These are phyloP conservation scores for Tulasnella sp. DNA, from an alignment of 768 basidiomycete genomes.

Conservation along the genomic window DNA sequence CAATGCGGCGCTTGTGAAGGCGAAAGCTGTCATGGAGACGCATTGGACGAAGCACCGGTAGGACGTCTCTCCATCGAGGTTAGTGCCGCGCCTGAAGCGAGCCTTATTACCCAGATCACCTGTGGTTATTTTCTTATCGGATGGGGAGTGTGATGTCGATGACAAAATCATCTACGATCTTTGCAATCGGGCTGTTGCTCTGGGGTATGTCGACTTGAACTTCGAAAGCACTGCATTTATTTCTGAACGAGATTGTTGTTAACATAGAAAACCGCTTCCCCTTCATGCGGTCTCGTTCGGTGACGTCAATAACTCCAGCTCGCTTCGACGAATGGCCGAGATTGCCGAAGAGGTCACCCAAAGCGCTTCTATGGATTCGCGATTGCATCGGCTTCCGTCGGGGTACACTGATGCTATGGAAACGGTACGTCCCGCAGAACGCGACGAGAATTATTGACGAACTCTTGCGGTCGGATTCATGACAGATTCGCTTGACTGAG, in stretches of 20 bases:
- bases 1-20: constrained; percentile 30
- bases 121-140: constrained; percentile 27
- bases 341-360: constrained; percentile 42
- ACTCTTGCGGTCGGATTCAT: too few species aligned
- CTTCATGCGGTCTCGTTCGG: constrained; percentile 52
- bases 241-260: too few species aligned
- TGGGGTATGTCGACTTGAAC: constrained; percentile 12
- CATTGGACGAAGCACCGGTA: constrained; percentile 45
- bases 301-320: constrained; percentile 20
- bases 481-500: constrained; percentile 43
- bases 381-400: constrained; percentile 33
- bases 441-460: constrained; percentile 28
- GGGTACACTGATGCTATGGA: constrained; percentile 43
- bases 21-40: constrained; percentile 33
- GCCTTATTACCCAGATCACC: too few species aligned
- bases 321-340: constrained; percentile 41
- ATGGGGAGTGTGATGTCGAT: constrained; percentile 37
- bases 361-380: constrained; percentile 33
- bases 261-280: constrained; percentile 41
- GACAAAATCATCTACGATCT: constrained; percentile 34
- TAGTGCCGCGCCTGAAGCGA: too few species aligned
- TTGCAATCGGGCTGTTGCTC: constrained; percentile 34
- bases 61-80: too few species aligned
- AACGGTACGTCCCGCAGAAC: constrained; percentile 37
- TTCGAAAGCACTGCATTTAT: too few species aligned